Evolutionary conservation across 2,329 filamentous ascomycete genomes (phyloP), one percentile per base, ranked within the genome.

Genomic region (Fusarium algeriense): DNA sequence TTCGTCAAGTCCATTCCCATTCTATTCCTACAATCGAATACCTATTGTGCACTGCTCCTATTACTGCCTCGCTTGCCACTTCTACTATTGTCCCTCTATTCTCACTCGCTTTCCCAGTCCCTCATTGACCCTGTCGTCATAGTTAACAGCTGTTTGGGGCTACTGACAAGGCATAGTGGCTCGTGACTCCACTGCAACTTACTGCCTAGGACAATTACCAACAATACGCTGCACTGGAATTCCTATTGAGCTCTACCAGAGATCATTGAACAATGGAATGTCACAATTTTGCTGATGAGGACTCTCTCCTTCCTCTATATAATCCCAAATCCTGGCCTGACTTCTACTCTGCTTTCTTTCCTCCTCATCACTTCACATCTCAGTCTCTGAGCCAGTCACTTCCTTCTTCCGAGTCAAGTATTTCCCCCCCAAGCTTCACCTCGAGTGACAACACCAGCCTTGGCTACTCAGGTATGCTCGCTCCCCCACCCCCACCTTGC

Each of bases 221-320:
- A 20, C 45, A 49, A 49, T 34, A 32, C 6, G 2, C 32, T 34
- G 20, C 45, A 2, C 17, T 28, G 20, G 28, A 49, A 5, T 12
- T 17, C 10, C 28, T 49, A 49, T 20, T 49, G 45, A 49, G 28
- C 45, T 32, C 45, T 34, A 2, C 14, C 19, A 23, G 45, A 34
- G 45, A 10, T 13, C 20, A 12, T 17, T 14, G 14, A 34, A 34
- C 28, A 49, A 49, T 49, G 45, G 45, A 49, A 49, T 32, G 20
- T 28, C 28, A 20, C n/a, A 49, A 32, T 12, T 49, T 34, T 10
- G 28, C 32, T 28, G 45, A 34, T 10, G 43, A 41, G 48, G 13
- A 26, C 52, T 35, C 38, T 32, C 19, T 40, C 15, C 32, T 40
- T 30, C 56, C 43, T 30, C 11, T 14, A 53, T 71, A 53, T 71